A percentile compares a stretch with the other conserved stretches of the same genome.
Conservation (phyloP, 1,284 basidiomycete species). For the Sphaerobolus stellatus region DNA sequence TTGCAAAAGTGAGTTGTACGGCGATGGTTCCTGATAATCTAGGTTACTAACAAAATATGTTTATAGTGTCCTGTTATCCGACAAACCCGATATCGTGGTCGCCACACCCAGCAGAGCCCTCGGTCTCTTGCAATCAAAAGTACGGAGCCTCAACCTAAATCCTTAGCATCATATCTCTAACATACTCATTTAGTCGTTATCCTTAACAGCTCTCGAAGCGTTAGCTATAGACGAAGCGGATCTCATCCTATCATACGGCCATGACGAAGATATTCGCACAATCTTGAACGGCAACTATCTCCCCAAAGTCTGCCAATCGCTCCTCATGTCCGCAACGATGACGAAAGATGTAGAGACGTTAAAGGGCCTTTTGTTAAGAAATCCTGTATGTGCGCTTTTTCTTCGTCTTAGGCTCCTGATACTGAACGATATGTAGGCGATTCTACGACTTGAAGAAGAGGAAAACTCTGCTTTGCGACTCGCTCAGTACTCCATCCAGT, state of each 20-base stretch:
- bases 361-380: conserved; percentile 84
- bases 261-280: conserved; percentile 87
- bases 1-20: conserved; percentile 64
- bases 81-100: conserved; percentile 90
- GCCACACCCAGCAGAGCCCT: conserved; percentile 89
- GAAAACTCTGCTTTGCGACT: conserved; percentile 77
- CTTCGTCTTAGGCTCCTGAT: conserved; percentile 28
- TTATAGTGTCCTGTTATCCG: conserved; percentile 73
- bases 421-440: conserved; percentile 55
- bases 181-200: conserved; percentile 51
- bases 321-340: conserved; percentile 98
- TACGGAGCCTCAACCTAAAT: conserved; percentile 24
- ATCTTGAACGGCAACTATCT: conserved; percentile 79
- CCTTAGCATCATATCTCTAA: no score
- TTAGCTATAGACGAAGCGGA: conserved; percentile 99
- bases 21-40: neutral
- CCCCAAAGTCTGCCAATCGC: conserved; percentile 90
- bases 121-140: conserved; percentile 77
- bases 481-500: conserved; percentile 86
- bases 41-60: neutral
- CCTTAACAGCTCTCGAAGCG: conserved; percentile 68
- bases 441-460: conserved; percentile 82
- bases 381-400: conserved; percentile 62
- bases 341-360: conserved; percentile 92
- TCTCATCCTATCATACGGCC: conserved; percentile 95